Evolutionary conservation across 2,329 filamentous ascomycete species (phyloP).

Genomic region (Aspergillus puulaauensis): DNA sequence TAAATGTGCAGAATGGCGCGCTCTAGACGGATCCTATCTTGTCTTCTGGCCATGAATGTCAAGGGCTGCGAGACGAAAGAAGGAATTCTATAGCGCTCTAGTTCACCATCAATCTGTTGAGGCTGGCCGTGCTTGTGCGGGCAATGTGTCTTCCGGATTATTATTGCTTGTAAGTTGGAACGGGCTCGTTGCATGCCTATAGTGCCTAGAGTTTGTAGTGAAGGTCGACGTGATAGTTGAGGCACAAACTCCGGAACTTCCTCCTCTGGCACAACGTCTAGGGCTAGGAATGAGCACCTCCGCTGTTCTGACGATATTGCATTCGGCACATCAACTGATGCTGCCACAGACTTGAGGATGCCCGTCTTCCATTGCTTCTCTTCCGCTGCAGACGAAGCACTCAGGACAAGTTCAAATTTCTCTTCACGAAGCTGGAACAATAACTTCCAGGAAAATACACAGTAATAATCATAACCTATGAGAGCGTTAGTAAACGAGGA

Average conservation of each 20-base stretch:
- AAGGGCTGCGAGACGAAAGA: conserved; percentile 63
- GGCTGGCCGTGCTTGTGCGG: conserved; percentile 57
- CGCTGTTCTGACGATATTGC: conserved; percentile 35
- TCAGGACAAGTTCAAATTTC: conserved; percentile 81
- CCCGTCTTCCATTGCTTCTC: conserved; percentile 75
- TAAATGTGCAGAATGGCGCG: conserved; percentile 73
- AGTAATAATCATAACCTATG: conserved; percentile 79
- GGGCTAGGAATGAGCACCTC: conserved; percentile 48
- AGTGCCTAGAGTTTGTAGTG: conserved; percentile 74
- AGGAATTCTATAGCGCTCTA: conserved; percentile 79
- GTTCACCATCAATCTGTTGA: conserved; percentile 49
- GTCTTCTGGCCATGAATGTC: conserved; percentile 70
- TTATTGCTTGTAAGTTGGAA: conserved; percentile 69
- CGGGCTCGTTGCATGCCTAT: conserved; percentile 72
- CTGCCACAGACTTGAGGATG: conserved; percentile 55
- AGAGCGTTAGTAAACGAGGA: conserved; percentile 12
- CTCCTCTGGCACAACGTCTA: conserved; percentile 73
- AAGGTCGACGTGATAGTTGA: conserved; percentile 56
- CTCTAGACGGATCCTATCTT: conserved; percentile 77
- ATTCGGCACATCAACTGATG: conserved; percentile 52
- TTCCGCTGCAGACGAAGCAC: conserved; percentile 78
- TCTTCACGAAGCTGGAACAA: conserved; percentile 76
- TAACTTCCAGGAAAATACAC: conserved; percentile 88
- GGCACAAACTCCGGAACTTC: conserved; percentile 72
- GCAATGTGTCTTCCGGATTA: conserved; percentile 80